A percentile compares a stretch with the other conserved stretches of the same genome.
Conservation (phyloP, 2,329 filamentous ascomycete species). For the Setomelanomma holmii region DNA sequence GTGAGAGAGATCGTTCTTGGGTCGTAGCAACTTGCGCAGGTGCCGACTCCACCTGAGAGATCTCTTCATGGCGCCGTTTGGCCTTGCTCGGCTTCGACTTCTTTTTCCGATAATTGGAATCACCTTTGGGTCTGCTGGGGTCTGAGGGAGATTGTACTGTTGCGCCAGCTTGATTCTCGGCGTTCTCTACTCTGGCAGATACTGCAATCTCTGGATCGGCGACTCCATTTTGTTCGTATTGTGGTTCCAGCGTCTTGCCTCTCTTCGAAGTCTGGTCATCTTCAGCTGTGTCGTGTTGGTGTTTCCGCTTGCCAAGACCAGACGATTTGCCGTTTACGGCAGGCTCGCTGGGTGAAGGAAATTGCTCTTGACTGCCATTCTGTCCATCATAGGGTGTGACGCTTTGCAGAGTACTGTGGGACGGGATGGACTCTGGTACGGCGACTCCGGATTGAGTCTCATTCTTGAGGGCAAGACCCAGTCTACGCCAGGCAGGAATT, state of each 20-base stretch:
- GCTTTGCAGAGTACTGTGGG: constrained; percentile 17
- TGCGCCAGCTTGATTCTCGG: constrained; percentile 4
- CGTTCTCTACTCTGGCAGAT: constrained; percentile 14
- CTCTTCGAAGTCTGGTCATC: constrained; percentile 33
- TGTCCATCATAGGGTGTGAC: constrained; percentile 9
- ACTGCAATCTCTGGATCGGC: constrained; percentile 3
- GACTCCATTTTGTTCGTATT: constrained; percentile 6
- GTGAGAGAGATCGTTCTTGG: constrained; percentile 29
- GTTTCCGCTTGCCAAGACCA: constrained; percentile 49
- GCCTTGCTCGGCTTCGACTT: constrained; percentile 29
- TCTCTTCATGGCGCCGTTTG: constrained; percentile 21
- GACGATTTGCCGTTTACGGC: constrained; percentile 33
- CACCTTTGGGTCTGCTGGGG: constrained; percentile 31
- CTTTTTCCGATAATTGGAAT: constrained; percentile 47
- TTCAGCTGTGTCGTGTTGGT: constrained; percentile 35
- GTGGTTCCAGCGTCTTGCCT: constrained; percentile 23
- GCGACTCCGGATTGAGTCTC: constrained; percentile 49
- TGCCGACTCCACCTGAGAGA: constrained; percentile 4
- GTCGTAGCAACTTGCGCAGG: constrained; percentile 12
- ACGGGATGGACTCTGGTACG: constrained; percentile 25
- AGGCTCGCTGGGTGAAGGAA: constrained; percentile 21
- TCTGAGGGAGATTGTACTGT: constrained; percentile 16
- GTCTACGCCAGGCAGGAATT: constrained; percentile 65
- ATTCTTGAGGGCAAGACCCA: constrained; percentile 67
- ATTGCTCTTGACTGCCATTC: constrained; percentile 10